These are phyloP conservation scores for Pulveroboletus sp. DNA, from an alignment of 768 basidiomycete genomes.

Conservation along the genomic window DNA sequence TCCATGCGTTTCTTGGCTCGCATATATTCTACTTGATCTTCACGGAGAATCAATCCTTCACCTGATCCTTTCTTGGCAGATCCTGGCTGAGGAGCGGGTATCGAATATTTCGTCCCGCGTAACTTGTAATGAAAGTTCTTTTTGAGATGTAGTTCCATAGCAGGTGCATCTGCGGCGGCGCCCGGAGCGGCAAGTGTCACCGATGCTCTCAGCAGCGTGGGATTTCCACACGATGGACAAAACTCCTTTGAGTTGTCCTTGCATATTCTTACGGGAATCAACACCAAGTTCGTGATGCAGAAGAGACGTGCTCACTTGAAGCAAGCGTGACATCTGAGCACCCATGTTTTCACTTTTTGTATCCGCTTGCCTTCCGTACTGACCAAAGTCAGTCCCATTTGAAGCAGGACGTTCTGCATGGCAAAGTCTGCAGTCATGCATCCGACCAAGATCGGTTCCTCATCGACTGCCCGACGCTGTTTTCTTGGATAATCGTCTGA, in stretches of 20 bases:
- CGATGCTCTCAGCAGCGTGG: constrained; percentile 85
- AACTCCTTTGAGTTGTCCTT: constrained; percentile 94
- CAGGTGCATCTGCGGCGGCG: constrained; percentile 56
- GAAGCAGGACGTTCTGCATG: constrained; percentile 95
- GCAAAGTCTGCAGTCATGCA: constrained; percentile 99
- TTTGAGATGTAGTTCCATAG: constrained; percentile 89
- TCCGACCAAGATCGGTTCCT: constrained; percentile 56
- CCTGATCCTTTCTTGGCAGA: constrained; percentile 80
- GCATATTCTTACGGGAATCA: constrained; percentile 63
- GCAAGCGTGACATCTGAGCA: constrained; percentile 94
- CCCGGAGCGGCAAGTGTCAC: constrained; percentile 75
- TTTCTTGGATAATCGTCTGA: constrained; percentile 30
- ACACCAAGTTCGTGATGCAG: background rate
- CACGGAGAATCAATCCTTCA: constrained; percentile 81
- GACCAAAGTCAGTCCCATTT: constrained; percentile 89
- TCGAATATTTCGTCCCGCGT: constrained; percentile 89
- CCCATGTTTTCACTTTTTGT: constrained; percentile 90
- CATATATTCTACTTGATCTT: constrained; percentile 88
- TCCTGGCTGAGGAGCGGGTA: constrained; percentile 87
- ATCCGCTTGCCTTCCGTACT: constrained; percentile 89
- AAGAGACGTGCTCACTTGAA: constrained; percentile 74
- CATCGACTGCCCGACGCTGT: constrained; percentile 34
- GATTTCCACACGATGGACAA: constrained; percentile 95
- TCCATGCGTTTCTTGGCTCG: constrained; percentile 77
- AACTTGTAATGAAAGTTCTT: constrained; percentile 91